Conservation (phyloP, 495 filamentous ascomycete species). For the Aspergillus sparsus region DNA sequence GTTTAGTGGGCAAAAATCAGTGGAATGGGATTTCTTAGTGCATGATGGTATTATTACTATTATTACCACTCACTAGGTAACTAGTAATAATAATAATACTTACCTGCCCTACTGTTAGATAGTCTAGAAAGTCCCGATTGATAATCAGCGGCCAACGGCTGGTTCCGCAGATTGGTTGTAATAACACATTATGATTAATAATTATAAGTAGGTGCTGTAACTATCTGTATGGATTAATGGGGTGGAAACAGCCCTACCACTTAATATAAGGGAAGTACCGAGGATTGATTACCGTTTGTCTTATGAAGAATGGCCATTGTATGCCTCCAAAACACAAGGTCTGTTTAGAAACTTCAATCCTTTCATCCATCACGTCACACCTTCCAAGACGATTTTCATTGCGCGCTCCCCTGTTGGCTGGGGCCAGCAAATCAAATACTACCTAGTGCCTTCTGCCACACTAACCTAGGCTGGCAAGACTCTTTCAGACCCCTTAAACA, state of each 20-base stretch:
- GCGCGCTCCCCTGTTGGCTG: conserved; percentile 1
- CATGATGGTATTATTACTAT: conserved; percentile 2
- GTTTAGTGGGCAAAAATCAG: not conserved
- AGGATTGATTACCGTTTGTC: not conserved
- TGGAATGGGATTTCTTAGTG: not conserved
- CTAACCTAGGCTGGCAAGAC: not conserved
- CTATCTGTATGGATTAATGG: not conserved
- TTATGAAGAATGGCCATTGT: not conserved
- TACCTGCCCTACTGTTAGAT: not conserved
- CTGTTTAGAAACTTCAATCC: not conserved
- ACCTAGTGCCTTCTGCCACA: not conserved
- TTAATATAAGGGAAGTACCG: too few species aligned
- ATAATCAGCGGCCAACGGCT: conserved; percentile 16
- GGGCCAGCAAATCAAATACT: not conserved
- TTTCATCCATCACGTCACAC: conserved; percentile 18
- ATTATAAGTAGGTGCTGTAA: not conserved
- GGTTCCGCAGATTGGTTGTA: not conserved
- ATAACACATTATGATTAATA: too few species aligned
- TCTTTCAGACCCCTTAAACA: too few species aligned
- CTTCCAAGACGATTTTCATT: conserved; percentile 8
- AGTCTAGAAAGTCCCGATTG: conserved; percentile 17
- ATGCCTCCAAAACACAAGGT: not conserved
- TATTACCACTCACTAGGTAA: conserved; percentile 3
- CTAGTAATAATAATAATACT: not conserved
- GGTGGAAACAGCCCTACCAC: too few species aligned